These are phyloP conservation scores for Thermothielavioides terrestris DNA, from an alignment of 495 filamentous ascomycete genomes.

Conservation along the genomic window DNA sequence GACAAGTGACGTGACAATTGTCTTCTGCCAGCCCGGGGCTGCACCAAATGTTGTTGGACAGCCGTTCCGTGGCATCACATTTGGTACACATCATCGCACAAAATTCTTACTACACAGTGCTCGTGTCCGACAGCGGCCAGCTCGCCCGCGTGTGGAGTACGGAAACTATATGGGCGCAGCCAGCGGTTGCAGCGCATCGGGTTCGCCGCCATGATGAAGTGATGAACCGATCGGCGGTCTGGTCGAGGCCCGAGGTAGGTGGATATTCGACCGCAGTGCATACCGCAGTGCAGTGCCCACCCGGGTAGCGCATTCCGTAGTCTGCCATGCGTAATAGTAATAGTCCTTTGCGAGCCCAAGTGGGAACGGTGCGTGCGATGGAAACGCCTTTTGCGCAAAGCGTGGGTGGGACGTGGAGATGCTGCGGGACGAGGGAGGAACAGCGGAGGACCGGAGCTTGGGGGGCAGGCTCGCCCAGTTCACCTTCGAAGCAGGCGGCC, in stretches of 20 bases:
- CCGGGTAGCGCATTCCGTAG: no score
- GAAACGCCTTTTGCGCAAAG: constrained; percentile 13
- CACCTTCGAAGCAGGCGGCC: constrained; percentile 3
- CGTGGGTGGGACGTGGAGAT: constrained; percentile 28
- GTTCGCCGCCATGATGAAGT: no score
- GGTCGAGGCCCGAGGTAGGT: neutral
- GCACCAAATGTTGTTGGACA: constrained; percentile 1
- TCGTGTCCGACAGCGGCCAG: neutral
- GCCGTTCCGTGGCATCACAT: neutral
- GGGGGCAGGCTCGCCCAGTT: constrained; percentile 1
- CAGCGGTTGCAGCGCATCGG: no score
- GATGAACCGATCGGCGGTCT: no score
- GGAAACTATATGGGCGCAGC: no score
- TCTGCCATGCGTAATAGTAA: constrained; percentile 14
- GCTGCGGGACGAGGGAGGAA: constrained; percentile 9
- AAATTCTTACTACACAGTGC: neutral
- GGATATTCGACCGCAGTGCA: constrained; percentile 3
- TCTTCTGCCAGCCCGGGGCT: constrained; percentile 6
- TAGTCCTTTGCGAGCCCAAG: constrained; percentile 14
- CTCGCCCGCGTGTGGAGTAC: neutral
- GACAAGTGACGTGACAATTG: constrained; percentile 20
- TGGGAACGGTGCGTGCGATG: constrained; percentile 11
- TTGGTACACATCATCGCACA: neutral
- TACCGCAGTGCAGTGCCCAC: no score
- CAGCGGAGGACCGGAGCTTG: neutral